Conservation (phyloP, 2,329 filamentous ascomycete species). For the Trichophyton simii region DNA sequence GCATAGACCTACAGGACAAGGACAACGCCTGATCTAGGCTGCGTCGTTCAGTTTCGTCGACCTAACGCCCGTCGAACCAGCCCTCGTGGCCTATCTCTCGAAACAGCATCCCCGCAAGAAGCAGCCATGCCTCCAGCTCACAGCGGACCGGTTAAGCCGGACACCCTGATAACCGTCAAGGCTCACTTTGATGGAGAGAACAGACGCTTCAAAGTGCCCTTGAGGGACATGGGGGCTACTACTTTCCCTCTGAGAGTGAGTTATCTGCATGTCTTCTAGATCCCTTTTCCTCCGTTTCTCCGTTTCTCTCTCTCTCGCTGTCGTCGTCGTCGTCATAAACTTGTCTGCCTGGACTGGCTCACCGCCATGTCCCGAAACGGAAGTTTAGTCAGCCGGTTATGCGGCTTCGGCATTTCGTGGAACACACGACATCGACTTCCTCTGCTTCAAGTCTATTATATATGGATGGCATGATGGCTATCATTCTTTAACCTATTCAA, state of each 20-base stretch:
- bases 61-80: too few species aligned
- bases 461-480: too few species aligned
- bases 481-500: too few species aligned
- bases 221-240: conserved; percentile 65
- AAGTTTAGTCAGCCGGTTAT: neutral
- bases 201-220: conserved; percentile 76
- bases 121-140: neutral
- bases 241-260: conserved; percentile 75
- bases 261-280: conserved; percentile 21
- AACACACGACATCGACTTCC: too few species aligned
- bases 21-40: too few species aligned
- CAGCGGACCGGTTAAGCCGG: conserved; percentile 42
- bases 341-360: neutral
- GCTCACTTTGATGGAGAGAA: conserved; percentile 62
- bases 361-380: conserved; percentile 9
- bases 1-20: too few species aligned
- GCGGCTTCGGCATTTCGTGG: too few species aligned
- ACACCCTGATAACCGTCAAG: conserved; percentile 76
- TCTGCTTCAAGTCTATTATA: too few species aligned
- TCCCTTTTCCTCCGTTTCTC: neutral
- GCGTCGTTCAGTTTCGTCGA: too few species aligned
- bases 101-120: neutral
- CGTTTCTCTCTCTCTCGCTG: neutral
- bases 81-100: too few species aligned
- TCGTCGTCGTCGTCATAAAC: neutral